These are phyloP conservation scores for Aspergillus bertholletiae DNA, from an alignment of 495 filamentous ascomycete species.

Conservation along the genomic window DNA sequence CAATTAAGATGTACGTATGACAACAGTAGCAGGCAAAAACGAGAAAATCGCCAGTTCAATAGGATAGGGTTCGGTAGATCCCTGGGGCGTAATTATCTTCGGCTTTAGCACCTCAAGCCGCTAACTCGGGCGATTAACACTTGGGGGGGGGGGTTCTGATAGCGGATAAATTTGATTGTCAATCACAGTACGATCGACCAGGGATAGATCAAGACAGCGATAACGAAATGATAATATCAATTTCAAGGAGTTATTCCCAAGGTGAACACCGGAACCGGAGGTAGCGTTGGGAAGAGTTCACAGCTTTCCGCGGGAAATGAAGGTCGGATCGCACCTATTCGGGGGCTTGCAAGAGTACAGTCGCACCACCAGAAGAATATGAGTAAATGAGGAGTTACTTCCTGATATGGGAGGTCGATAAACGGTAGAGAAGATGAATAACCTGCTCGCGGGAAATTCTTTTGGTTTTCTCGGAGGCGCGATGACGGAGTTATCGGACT, in stretches of 20 bases:
- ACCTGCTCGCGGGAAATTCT: conserved; percentile 35
- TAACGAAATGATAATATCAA: no score
- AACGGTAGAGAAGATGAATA: neutral
- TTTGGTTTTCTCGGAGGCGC: conserved; percentile 20
- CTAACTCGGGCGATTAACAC: neutral
- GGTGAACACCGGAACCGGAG: conserved; percentile 6
- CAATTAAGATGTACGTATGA: conserved; percentile 1
- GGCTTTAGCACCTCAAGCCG: neutral
- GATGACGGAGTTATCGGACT: conserved; percentile 45
- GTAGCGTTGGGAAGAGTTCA: conserved; percentile 12
- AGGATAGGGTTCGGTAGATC: neutral
- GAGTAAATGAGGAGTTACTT: neutral
- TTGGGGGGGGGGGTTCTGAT: neutral
- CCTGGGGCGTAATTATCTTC: neutral
- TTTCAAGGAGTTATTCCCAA: neutral
- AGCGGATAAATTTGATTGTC: neutral
- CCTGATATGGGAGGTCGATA: neutral
- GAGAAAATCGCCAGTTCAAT: neutral
- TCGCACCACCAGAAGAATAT: neutral
- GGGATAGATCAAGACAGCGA: no score
- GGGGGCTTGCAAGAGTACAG: neutral
- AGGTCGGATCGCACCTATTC: neutral
- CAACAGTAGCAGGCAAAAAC: neutral
- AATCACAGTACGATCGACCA: neutral
- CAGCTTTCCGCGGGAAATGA: neutral